Conservation (phyloP, 2,329 filamentous ascomycete genomes). For the Calonectria ilicicola region DNA sequence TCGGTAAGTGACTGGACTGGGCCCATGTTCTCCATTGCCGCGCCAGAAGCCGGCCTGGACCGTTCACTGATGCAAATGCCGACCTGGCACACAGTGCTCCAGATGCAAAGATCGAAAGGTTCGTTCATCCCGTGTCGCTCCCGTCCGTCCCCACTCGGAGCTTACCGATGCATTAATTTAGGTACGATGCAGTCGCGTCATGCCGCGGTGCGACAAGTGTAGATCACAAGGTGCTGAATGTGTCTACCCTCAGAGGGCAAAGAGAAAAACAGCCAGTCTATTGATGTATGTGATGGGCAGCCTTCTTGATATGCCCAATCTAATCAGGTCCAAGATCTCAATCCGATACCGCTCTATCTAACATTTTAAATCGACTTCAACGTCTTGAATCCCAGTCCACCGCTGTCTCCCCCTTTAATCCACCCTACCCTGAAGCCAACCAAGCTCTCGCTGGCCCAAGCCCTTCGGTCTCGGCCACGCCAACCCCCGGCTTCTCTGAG, state of each 20-base stretch:
- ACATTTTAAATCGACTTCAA: not conserved
- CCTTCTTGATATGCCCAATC: not conserved
- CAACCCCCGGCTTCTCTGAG: not conserved
- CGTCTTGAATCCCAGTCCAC: not conserved
- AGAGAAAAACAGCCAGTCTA: not conserved
- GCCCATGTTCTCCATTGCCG: not conserved
- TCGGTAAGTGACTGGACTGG: not conserved
- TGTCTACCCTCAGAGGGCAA: not conserved
- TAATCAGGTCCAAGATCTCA: not conserved
- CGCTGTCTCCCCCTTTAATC: not conserved
- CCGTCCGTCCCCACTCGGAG: not conserved
- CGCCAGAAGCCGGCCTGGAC: not conserved
- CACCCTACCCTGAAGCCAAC: not conserved
- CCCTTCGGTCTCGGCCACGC: not conserved
- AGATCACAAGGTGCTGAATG: not conserved
- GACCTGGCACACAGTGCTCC: not conserved
- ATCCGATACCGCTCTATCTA: not conserved
- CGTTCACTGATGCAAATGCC: not conserved
- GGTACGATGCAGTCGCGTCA: conserved; percentile 1
- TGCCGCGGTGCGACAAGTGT: conserved; percentile 1
- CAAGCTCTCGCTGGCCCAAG: not conserved
- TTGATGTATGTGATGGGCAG: not conserved
- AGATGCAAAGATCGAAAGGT: conserved; percentile 16
- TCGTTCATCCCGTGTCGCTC: not conserved
- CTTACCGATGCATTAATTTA: not conserved